Evolutionary conservation across 768 basidiomycete genomes (phyloP), one percentile per base, ranked within the genome.

Genomic region (Cyclocybe aegerita): DNA sequence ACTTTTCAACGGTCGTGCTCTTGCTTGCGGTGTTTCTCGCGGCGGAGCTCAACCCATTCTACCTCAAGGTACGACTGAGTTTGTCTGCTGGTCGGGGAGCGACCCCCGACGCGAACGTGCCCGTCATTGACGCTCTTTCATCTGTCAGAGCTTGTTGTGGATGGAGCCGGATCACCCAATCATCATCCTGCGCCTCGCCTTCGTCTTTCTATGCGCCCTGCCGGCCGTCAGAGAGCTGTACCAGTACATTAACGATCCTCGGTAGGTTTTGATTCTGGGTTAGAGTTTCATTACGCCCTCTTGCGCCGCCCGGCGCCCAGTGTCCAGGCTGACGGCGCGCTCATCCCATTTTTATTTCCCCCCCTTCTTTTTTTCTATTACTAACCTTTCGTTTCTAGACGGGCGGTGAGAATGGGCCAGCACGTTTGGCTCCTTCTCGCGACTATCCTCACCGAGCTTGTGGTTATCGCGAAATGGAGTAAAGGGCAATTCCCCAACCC

Each of bases 111-210:
- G 23, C 23, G 23, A 23, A 23, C 23, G 23, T 14, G 16, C 39
- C 46, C 44, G 52, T 53, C 23, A 37, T 59, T 51, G 36, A 46
- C 49, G 45, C 46, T 44, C 17, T 48, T 48, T 49, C 35, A 31
- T 44, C 43, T 46, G 49, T 15, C 60, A 74, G 76, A 82, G 78
- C 67, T 69, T 69, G 58, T 74, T 93, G 34, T 93, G 91, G 90
- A 87, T 93, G 85, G 90, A 93, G 62, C 92, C 91, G 33, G 86
- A 90, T 66, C 91, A 93, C 65, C 91, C 90, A 9, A 82, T 93
- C 55, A 77, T 93, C 43, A 88, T 92, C 51, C 70, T 81, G 54
- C 73, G 82, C 30, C 78, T 93, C 8, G 83, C 81, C 11, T 82
- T 82, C 52, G 82, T 93, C 53, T 93, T 93, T 63, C 71, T 93